Evolutionary conservation across 352 stramenopile species (phyloP), one percentile per base, ranked within the genome.

Genomic region (Pilasporangium apinafurcum): DNA sequence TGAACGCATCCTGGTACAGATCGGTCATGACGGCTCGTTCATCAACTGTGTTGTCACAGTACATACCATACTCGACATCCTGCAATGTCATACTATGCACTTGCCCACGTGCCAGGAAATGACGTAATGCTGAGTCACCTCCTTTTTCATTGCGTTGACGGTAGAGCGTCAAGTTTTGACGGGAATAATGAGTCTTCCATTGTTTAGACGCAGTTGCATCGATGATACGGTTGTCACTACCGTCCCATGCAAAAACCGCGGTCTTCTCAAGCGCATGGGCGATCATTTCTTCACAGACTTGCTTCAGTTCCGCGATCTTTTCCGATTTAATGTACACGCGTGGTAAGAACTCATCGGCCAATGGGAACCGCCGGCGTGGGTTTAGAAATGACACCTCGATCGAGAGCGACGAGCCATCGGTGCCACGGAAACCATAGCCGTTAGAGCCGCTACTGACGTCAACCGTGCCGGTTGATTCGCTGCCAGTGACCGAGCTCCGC

Each of bases 321-420:
- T 70, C 61, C 5, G 47, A 35, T 13, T 52, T 59, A 27, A 85
- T 48, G 35, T 56, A 35, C 12, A 76, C 68, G 25, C 50, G 48
- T 38, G 72, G 72, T n/a, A 85, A 55, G 41, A 55, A 65, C 42
- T 82, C 66, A 32, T 81, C 61, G 13, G 48, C 59, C 14, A 85
- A 57, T 14, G 72, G 72, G 50, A 85, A 85, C 6, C 72, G 72
- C 18, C 72, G 59, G 2, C 72, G 63, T 28, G 68, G 72, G 48
- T 85, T 80, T 27, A 74, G 47, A 34, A 54, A 68, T 40, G 75
- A 57, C 50, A 84, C 68, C 35, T 84, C 71, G 37, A 84, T 84
- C 28, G 71, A 81, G 27, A 81, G 58, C 40, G 70, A 56, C 24
- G 79, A 65, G 36, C 71, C 68, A 10, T 62, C 65, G 0, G 65